Evolutionary conservation across 768 basidiomycete genomes (phyloP).

Genomic region (Hypholoma fasciculare): DNA sequence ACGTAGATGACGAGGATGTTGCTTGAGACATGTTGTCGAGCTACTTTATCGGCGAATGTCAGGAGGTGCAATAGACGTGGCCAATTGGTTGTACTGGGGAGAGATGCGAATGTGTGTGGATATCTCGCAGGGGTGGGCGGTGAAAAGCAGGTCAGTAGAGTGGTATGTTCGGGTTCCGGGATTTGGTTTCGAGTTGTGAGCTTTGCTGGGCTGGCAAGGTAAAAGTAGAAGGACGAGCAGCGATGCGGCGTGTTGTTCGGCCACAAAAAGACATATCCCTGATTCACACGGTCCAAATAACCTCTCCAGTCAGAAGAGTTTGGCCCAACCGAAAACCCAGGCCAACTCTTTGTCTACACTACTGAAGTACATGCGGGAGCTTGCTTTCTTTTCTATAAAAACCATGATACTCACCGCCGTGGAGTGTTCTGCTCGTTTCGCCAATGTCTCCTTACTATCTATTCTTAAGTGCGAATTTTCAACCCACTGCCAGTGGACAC

Average conservation of each 20-base stretch:
- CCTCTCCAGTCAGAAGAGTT: neutral
- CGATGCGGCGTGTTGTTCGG: conserved; percentile 4
- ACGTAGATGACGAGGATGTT: conserved; percentile 27
- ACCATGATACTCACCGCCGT: too few relatives aligned
- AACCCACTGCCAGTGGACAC: too few relatives aligned
- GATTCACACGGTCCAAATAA: conserved; percentile 13
- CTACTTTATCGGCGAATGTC: conserved; percentile 4
- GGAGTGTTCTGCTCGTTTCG: too few relatives aligned
- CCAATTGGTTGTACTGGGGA: neutral
- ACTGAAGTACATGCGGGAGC: too few relatives aligned
- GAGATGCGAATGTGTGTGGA: neutral
- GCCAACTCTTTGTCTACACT: too few relatives aligned
- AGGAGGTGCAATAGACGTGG: conserved; percentile 15
- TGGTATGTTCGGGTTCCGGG: neutral
- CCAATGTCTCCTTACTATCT: too few relatives aligned
- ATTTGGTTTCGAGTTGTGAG: neutral
- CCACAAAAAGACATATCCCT: conserved; percentile 14
- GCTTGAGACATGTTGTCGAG: conserved; percentile 21
- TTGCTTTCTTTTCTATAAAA: too few relatives aligned
- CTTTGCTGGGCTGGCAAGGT: conserved; percentile 2
- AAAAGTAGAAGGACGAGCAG: conserved; percentile 2
- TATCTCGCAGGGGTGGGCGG: neutral
- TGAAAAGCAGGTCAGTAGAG: neutral
- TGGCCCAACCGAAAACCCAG: too few relatives aligned
- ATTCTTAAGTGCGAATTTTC: too few relatives aligned